These are phyloP conservation scores for Priceomyces carsonii DNA, from an alignment of 805 yeast species.

Conservation along the genomic window DNA sequence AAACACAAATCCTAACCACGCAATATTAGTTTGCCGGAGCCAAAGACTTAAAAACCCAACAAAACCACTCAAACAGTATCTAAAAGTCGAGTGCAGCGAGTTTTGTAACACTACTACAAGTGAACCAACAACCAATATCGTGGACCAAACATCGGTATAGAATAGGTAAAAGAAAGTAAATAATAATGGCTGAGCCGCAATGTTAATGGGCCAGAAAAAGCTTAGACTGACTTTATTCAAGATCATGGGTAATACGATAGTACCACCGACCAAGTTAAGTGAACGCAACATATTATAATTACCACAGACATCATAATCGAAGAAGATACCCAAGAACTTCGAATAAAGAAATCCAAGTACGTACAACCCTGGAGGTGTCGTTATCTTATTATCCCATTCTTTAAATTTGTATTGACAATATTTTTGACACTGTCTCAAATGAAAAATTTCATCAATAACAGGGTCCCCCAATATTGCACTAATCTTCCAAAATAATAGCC, in stretches of 20 bases:
- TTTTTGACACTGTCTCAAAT: slow-evolving; percentile 72
- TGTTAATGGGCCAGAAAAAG: slow-evolving; percentile 26
- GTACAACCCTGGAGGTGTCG: slow-evolving; percentile 96
- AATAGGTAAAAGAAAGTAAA: slow-evolving; percentile 73
- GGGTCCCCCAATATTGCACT: slow-evolving; percentile 24
- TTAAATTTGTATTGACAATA: slow-evolving; percentile 62
- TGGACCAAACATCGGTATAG: slow-evolving; percentile 94
- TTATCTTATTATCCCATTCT: slow-evolving; percentile 86
- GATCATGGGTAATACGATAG: slow-evolving; percentile 50
- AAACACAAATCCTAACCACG: slow-evolving; percentile 74
- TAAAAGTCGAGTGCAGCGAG: too few species aligned
- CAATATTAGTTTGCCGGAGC: slow-evolving; percentile 88
- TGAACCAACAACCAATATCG: slow-evolving; percentile 61
- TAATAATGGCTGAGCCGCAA: slow-evolving; percentile 64
- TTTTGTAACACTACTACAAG: slow-evolving; percentile 43
- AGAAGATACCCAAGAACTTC: slow-evolving; percentile 24
- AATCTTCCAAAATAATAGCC: slow-evolving; percentile 16
- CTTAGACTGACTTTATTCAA: slow-evolving; percentile 19
- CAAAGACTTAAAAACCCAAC: slow-evolving; percentile 63
- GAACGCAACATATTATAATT: slow-evolving; percentile 28
- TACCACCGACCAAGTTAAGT: slow-evolving; percentile 69
- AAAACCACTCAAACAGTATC: slow-evolving; percentile 49
- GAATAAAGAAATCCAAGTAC: slow-evolving; percentile 41
- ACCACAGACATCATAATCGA: slow-evolving; percentile 13
- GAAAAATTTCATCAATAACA: slow-evolving; percentile 80